Percentiles rank a stretch among this genome's conserved stretches.
phyloP scores from a whole-genome alignment of 108 stramenopile genomes.

The Cyclotella choctawhatcheeana region DNA sequence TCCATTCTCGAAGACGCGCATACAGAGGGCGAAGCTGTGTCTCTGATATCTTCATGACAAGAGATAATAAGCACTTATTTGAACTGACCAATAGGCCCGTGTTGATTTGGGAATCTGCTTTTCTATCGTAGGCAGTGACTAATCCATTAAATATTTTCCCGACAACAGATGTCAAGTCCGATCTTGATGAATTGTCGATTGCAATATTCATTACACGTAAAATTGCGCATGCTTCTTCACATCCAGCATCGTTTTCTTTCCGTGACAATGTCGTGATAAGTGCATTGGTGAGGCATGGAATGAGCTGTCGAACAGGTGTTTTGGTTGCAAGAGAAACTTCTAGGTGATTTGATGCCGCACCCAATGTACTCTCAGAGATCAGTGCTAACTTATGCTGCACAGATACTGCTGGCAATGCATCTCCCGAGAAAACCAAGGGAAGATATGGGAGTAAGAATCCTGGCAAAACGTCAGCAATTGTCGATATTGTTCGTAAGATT shows the following conservation, averaged over 20 bases:
- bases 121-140: constrained; percentile 54
- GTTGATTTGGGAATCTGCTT: constrained; percentile 21
- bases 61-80: constrained; percentile 62
- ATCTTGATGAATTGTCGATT: constrained; percentile 51
- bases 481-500: constrained; percentile 53
- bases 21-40: constrained; percentile 83
- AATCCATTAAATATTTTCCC: constrained; percentile 63
- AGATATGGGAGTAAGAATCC: constrained; percentile 80
- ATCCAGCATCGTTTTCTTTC: constrained; percentile 21
- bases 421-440: constrained; percentile 53
- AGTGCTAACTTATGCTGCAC: constrained; percentile 46
- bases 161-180: constrained; percentile 61
- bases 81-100: constrained; percentile 48
- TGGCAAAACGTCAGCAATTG: constrained; percentile 75
- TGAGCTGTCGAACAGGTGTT: constrained; percentile 66
- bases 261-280: constrained; percentile 21
- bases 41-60: constrained; percentile 88
- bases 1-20: constrained; percentile 77
- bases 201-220: constrained; percentile 57
- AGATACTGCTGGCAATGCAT: constrained; percentile 57
- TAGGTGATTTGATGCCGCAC: constrained; percentile 44
- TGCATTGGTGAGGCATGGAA: constrained; percentile 62
- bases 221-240: constrained; percentile 50
- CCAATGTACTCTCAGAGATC: constrained; percentile 24
- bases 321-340: constrained; percentile 51